Evolutionary conservation across 306 rosid genomes (phyloP), one percentile per base, ranked within the genome.

Genomic region (Begonia loranthoides): DNA sequence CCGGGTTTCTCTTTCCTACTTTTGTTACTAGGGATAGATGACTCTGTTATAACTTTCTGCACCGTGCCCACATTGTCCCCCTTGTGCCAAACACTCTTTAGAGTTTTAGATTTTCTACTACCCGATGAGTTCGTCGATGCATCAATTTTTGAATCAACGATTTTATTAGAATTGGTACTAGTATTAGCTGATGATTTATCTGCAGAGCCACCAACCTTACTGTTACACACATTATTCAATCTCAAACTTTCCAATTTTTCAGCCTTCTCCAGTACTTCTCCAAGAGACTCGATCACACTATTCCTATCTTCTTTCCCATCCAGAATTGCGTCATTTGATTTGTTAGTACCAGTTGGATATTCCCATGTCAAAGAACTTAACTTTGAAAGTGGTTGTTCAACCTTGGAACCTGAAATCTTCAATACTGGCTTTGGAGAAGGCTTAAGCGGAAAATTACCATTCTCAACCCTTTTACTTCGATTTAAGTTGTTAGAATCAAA

Each of bases 31-130:
- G 84, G 76, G 70, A 54, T 79, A 9, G 84, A 68, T 28, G 63
- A 50, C 59, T 82, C 84, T 72, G 63, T 79, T 21, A 73, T 82
- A 65, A 78, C 80, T 75, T 80, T 90, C 61, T 69, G 66, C 60
- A 83, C 84, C 2, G 52, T 46, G n/a, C 92, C 59, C 38, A 90
- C 74, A 0, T 80, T 52, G 61, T 90, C 99, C 52, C 99, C 99
- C 74, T 90, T 90, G 21, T 94, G 94, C 99, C 99, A 90, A 5
- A 90, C 86, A 61, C 99, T 90, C 76, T 86, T 90, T 72, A 70
- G 41, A 10, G 94, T 78, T 67, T 83, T 90, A 41, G 95, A 34
- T 55, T 70, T 83, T 49, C 59, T 70, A 55, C 13, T 69, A 38
- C 66, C 10, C 4, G 14, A 13, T 0, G 76, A 51, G 58, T 62